Conservation (phyloP, 2,329 filamentous ascomycete genomes). For the Rhynchosporium graminicola region DNA sequence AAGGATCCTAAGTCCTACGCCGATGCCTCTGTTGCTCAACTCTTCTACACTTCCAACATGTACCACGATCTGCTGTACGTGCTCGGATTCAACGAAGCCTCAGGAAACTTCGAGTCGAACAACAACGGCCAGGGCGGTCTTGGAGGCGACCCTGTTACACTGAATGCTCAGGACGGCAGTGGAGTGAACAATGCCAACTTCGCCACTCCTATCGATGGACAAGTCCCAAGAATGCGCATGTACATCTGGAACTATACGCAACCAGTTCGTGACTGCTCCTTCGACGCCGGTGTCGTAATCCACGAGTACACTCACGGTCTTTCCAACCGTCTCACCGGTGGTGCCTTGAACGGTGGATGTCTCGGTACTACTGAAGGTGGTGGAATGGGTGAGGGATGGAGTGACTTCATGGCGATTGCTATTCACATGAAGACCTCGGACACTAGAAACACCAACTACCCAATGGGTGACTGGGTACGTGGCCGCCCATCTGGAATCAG, state of each 20-base stretch:
- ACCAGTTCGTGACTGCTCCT: conserved; percentile 11
- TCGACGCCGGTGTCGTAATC: conserved; percentile 14
- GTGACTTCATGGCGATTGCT: conserved; percentile 18
- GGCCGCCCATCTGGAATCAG: conserved; percentile 10
- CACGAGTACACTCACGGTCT: conserved; percentile 18
- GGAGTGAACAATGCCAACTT: conserved; percentile 17
- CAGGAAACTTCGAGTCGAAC: conserved; percentile 12
- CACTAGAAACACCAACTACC: conserved; percentile 14
- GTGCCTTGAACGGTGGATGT: conserved; percentile 10
- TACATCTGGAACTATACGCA: conserved; percentile 12
- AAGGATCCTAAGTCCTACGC: conserved; percentile 7
- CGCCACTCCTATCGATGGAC: conserved; percentile 9
- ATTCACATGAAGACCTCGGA: conserved; percentile 10
- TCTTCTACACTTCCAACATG: conserved; percentile 17
- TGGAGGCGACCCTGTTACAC: conserved; percentile 13
- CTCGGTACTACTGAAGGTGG: conserved; percentile 13
- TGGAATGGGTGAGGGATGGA: conserved; percentile 18
- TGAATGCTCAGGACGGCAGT: conserved; percentile 17
- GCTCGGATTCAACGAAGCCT: conserved; percentile 13
- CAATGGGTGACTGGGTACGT: conserved; percentile 13
- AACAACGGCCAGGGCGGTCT: conserved; percentile 13
- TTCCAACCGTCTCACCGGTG: conserved; percentile 14
- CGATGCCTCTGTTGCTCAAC: conserved; percentile 11
- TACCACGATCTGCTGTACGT: conserved; percentile 16
- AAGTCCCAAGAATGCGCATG: conserved; percentile 15